Evolutionary conservation across 108 stramenopile genomes (phyloP).

Genomic region (Chaetoceros tenuissimus): DNA sequence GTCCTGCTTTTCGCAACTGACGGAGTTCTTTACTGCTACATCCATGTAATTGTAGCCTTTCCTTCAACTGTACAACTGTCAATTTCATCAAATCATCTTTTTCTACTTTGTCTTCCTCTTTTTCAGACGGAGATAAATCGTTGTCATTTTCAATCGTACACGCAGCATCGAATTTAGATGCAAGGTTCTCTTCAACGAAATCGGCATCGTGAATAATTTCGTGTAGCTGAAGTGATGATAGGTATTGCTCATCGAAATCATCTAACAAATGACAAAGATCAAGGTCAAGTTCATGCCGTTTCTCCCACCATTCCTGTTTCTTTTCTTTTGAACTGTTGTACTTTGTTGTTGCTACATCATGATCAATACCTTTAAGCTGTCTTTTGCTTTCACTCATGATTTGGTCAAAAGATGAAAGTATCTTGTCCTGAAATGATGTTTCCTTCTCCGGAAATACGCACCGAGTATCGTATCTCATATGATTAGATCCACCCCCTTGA

Average conservation of each 20-base stretch:
- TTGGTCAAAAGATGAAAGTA: constrained; percentile 56
- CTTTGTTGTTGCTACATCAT: constrained; percentile 20
- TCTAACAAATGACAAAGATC: constrained; percentile 35
- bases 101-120: not conserved
- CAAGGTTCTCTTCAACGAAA: constrained; percentile 36
- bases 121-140: constrained; percentile 4
- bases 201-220: constrained; percentile 22
- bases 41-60: constrained; percentile 21
- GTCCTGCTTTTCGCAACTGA: constrained; percentile 41
- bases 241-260: constrained; percentile 32
- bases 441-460: constrained; percentile 30
- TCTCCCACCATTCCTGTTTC: constrained; percentile 69
- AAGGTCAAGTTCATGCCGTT: constrained; percentile 50
- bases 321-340: constrained; percentile 21
- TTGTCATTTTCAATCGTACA: constrained; percentile 18
- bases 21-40: constrained; percentile 12
- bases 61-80: constrained; percentile 54
- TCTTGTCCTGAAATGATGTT: constrained; percentile 19
- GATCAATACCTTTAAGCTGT: constrained; percentile 54
- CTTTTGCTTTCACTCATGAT: constrained; percentile 53
- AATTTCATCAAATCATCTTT: constrained; percentile 33
- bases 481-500: not conserved
- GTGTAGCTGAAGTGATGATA: constrained; percentile 23
- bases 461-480: constrained; percentile 1
- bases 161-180: constrained; percentile 56